These are phyloP conservation scores for Chalciporus chontae DNA, from an alignment of 768 basidiomycete species.

Conservation along the genomic window DNA sequence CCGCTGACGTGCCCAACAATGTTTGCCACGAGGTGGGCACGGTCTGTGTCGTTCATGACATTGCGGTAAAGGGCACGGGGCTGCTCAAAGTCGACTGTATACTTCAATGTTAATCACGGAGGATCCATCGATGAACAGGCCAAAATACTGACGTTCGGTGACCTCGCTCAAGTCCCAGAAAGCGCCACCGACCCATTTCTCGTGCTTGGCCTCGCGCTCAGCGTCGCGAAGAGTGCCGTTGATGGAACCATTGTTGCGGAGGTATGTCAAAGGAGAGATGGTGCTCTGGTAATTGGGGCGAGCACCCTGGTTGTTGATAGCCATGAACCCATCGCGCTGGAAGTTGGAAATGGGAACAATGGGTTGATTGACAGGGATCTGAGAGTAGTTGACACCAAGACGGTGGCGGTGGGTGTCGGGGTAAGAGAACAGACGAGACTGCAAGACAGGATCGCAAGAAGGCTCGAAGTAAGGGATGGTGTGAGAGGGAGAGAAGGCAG, in stretches of 20 bases:
- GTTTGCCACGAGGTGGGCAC: conserved; percentile 64
- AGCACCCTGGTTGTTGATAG: conserved; percentile 74
- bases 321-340: conserved; percentile 79
- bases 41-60: conserved; percentile 62
- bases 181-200: conserved; percentile 71
- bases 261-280: conserved; percentile 66
- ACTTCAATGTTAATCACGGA: no score
- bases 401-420: conserved; percentile 85
- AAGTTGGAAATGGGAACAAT: conserved; percentile 77
- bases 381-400: conserved; percentile 76
- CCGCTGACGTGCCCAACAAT: conserved; percentile 57
- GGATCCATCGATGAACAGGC: no score
- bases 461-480: conserved; percentile 85
- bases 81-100: conserved; percentile 71
- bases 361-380: conserved; percentile 86
- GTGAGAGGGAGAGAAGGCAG: conserved; percentile 88
- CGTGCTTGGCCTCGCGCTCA: conserved; percentile 50
- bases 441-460: conserved; percentile 88
- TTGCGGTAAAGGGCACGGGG: conserved; percentile 65
- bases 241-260: conserved; percentile 42
- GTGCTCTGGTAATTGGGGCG: conserved; percentile 87
- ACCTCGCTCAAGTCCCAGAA: conserved; percentile 68
- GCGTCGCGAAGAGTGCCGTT: conserved; percentile 39
- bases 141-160: conserved; percentile 45
- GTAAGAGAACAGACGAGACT: conserved; percentile 94